Evolutionary conservation across 2,329 filamentous ascomycete genomes (phyloP).

Genomic region (Phialocephala sp.): DNA sequence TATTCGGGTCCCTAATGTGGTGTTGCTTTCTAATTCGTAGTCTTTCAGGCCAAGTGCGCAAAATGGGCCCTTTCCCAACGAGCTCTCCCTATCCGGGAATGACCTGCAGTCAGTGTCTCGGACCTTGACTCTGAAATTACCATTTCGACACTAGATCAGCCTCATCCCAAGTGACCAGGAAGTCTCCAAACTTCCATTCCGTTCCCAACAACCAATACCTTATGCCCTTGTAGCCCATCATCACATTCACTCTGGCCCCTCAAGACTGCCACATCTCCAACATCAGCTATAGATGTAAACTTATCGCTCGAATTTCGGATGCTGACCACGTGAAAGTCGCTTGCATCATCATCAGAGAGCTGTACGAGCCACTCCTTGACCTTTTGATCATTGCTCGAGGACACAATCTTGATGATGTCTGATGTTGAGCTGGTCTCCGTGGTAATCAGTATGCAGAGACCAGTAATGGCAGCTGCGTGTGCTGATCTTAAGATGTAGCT

Average conservation of each 20-base stretch:
- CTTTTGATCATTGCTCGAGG: constrained; percentile 65
- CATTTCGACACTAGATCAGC: neutral
- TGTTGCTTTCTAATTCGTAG: too few relatives aligned
- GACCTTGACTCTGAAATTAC: neutral
- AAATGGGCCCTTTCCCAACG: too few relatives aligned
- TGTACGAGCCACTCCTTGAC: constrained; percentile 48
- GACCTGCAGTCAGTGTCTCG: too few relatives aligned
- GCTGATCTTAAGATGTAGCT: constrained; percentile 56
- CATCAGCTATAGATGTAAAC: constrained; percentile 66
- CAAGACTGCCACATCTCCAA: constrained; percentile 53
- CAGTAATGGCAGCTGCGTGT: constrained; percentile 76
- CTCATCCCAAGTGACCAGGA: neutral
- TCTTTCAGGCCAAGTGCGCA: too few relatives aligned
- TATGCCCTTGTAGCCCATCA: constrained; percentile 9
- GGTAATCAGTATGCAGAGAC: constrained; percentile 46
- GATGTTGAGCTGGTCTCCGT: constrained; percentile 21
- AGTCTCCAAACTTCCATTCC: constrained; percentile 43
- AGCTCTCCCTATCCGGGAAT: too few relatives aligned
- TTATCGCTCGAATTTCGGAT: constrained; percentile 54
- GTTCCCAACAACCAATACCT: constrained; percentile 42
- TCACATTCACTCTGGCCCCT: neutral
- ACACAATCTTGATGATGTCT: constrained; percentile 46
- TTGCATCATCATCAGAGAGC: constrained; percentile 12
- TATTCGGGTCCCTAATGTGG: too few relatives aligned
- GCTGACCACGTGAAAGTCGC: constrained; percentile 29